These are phyloP conservation scores for Aspergillus quadricinctus DNA, from an alignment of 2,329 filamentous ascomycete species.

Conservation along the genomic window DNA sequence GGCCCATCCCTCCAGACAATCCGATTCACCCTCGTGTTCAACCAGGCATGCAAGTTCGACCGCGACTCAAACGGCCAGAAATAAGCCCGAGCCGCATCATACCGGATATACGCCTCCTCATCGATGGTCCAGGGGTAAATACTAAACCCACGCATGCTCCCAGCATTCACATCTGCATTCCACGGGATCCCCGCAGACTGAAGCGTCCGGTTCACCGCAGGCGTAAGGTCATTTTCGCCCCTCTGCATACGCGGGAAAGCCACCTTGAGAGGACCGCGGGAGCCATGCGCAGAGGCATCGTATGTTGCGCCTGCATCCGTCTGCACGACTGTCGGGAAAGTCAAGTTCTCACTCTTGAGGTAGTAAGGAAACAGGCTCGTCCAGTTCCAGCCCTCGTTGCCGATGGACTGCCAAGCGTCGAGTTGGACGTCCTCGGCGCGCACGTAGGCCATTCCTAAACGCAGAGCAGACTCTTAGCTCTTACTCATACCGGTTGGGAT, in stretches of 20 bases:
- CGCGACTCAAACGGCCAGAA: constrained; percentile 42
- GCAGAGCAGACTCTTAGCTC: too few relatives aligned
- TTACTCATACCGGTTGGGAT: too few relatives aligned
- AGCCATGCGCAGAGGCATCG: constrained; percentile 16
- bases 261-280: constrained; percentile 23
- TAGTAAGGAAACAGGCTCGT: constrained; percentile 28
- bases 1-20: constrained; percentile 30
- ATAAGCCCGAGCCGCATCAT: constrained; percentile 47
- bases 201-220: constrained; percentile 33
- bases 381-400: constrained; percentile 34
- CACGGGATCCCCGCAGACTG: constrained; percentile 30
- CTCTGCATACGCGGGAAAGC: constrained; percentile 18
- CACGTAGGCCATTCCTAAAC: constrained; percentile 36
- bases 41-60: constrained; percentile 40
- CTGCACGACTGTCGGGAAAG: constrained; percentile 15
- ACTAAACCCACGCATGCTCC: constrained; percentile 42
- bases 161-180: constrained; percentile 42
- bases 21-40: constrained; percentile 39
- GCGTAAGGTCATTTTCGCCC: constrained; percentile 14
- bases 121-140: constrained; percentile 43
- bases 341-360: constrained; percentile 26
- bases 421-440: constrained; percentile 36
- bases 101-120: constrained; percentile 32
- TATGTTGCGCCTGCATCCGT: too few relatives aligned
- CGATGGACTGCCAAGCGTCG: constrained; percentile 33